Evolutionary conservation across 257 asterid genomes (phyloP).

Genomic region (Cruciata laevipes): DNA sequence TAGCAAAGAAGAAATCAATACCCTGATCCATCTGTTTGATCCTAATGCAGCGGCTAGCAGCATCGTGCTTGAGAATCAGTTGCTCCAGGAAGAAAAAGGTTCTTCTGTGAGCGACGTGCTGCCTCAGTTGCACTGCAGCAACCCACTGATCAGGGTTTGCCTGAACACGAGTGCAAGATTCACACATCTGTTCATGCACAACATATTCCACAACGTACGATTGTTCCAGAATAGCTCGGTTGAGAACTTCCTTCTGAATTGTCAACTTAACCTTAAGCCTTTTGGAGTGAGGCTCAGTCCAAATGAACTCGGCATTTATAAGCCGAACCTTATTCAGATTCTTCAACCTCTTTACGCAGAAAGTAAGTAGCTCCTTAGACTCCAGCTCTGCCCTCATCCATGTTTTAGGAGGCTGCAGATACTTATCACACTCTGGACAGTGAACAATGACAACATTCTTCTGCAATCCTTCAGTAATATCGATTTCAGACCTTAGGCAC

Average conservation of each 20-base stretch:
- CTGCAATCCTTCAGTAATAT: slow-evolving; percentile 30
- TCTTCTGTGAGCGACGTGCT: slow-evolving; percentile 28
- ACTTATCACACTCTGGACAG: slow-evolving; percentile 29
- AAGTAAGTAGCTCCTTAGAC: slow-evolving; percentile 29
- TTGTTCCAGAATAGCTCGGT: slow-evolving; percentile 27
- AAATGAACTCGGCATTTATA: slow-evolving; percentile 26
- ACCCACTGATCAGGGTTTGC: slow-evolving; percentile 39
- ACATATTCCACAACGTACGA: slow-evolving; percentile 22
- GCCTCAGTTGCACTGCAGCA: slow-evolving; percentile 33
- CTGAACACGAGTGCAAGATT: slow-evolving; percentile 25
- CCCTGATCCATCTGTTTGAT: slow-evolving; percentile 34
- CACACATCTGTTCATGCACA: slow-evolving; percentile 35
- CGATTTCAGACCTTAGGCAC: slow-evolving; percentile 25
- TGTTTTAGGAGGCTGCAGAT: slow-evolving; percentile 33
- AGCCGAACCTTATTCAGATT: slow-evolving; percentile 26
- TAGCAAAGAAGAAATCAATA: slow-evolving; percentile 28
- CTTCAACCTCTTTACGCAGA: slow-evolving; percentile 28
- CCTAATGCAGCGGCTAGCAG: slow-evolving; percentile 26
- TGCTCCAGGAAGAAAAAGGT: slow-evolving; percentile 31
- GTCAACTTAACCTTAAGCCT: slow-evolving; percentile 25
- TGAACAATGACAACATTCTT: slow-evolving; percentile 25
- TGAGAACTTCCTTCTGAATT: slow-evolving; percentile 27
- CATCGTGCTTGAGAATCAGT: slow-evolving; percentile 32
- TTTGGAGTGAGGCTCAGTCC: slow-evolving; percentile 34
- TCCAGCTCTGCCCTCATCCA: slow-evolving; percentile 31